Base-by-base conservation (phyloP, 2,329 filamentous ascomycete species). In the Exophiala spinifera region DNA sequence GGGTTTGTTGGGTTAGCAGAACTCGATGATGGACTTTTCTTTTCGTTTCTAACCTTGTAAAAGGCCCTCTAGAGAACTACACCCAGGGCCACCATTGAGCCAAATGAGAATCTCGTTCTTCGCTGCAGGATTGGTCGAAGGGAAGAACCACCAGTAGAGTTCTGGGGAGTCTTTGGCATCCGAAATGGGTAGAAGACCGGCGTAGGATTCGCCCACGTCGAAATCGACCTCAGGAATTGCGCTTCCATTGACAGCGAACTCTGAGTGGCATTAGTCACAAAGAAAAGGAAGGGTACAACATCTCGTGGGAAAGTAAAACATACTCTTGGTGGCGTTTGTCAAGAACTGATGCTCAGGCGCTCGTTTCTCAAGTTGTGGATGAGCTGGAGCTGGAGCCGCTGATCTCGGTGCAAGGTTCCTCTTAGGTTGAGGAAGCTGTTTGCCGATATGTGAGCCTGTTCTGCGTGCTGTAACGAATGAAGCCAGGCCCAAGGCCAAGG, bases 81-180 rank as follows among this genome's bases (percentile, higher is more conserved):
- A 99, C 21, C 95, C 94, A 1, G 94, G 94, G 0, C 94, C 95
- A 49, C 94, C 95, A 68, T 99, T 99, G 54, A 99, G 76, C 63
- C 63, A 65, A 13, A 60, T 56, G 46, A 63, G n/a, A 49, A 71
- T 69, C 61, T 76, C 73, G 40, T 78, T 74, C 3, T 69, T 69
- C 10, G 73, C 72, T 10, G 69, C 67, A 2, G 72, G 70, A 42
- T 76, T 72, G 5, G 67, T 69, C 1, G 75, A 74, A 31, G 77
- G 76, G 54, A 77, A 77, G 60, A 77, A 76, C 74, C 74, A 74
- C 62, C 79, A 80, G 62, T 73, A 80, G 1, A 80, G 67, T 49
- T 66, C 65, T 14, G 72, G 70, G 0, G 72, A 71, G 33, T 76
- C 8, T 70, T 51, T 59, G 63, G 68, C 51, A 67, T 68, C 42